phyloP scores from a whole-genome alignment of 139 green algal species.

The Diplosphaera chodatii region DNA sequence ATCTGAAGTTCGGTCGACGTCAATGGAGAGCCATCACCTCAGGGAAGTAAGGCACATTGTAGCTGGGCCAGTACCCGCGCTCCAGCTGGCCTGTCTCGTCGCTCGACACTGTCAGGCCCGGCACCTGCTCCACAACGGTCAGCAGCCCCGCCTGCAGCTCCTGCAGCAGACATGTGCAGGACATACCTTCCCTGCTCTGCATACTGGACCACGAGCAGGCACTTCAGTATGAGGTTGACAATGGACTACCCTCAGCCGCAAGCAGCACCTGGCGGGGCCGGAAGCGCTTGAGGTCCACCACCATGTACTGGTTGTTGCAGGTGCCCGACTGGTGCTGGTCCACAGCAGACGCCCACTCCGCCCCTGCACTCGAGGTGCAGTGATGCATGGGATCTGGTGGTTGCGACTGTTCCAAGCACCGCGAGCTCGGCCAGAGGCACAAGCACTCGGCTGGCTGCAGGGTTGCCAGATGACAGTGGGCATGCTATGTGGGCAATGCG shows the following conservation, averaged over 20 bases:
- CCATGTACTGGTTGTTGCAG: conserved; percentile 80
- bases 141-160: conserved; percentile 51
- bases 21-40: conserved; percentile 31
- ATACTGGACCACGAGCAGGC: too few species aligned
- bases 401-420: too few species aligned
- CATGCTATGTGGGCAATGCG: not conserved
- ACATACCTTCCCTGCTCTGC: too few species aligned
- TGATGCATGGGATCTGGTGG: too few species aligned
- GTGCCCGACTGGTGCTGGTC: conserved; percentile 41
- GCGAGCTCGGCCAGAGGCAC: too few species aligned
- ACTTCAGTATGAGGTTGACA: too few species aligned
- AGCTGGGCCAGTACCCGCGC: conserved; percentile 60
- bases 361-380: too few species aligned
- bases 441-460: too few species aligned
- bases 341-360: conserved; percentile 47
- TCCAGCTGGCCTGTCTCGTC: conserved; percentile 41
- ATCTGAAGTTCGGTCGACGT: too few species aligned
- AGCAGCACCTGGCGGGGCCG: conserved; percentile 26
- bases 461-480: too few species aligned
- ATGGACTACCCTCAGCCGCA: too few species aligned
- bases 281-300: conserved; percentile 71
- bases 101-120: conserved; percentile 31
- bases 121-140: conserved; percentile 64
- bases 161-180: not conserved
- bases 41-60: conserved; percentile 68